phyloP scores from a whole-genome alignment of 768 basidiomycete species.

The Boletellus sp. region DNA sequence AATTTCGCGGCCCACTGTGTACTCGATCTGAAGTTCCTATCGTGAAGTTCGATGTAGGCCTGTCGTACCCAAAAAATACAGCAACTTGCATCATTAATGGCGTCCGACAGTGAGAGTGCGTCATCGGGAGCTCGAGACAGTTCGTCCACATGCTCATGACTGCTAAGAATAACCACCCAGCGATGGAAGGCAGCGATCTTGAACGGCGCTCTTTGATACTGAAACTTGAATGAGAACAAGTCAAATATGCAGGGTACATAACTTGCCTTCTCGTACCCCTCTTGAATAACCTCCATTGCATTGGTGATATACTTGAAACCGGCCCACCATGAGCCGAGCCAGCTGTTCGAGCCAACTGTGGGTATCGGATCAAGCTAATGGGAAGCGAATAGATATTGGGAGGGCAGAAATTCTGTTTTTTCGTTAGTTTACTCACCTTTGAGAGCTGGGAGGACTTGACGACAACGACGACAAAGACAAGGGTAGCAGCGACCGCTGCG shows the following conservation, averaged over 20 bases:
- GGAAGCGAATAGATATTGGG: too few relatives aligned
- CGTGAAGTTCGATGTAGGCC: neutral
- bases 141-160: constrained; percentile 34
- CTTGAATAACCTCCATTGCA: too few relatives aligned
- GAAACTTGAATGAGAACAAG: constrained; percentile 35
- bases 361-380: constrained; percentile 28
- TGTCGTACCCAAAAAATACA: neutral
- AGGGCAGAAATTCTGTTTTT: too few relatives aligned
- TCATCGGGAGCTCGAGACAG: constrained; percentile 38
- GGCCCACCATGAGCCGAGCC: too few relatives aligned
- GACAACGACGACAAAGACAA: too few relatives aligned
- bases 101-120: constrained; percentile 22
- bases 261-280: constrained; percentile 26
- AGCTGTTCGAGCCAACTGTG: constrained; percentile 21
- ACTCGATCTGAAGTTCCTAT: constrained; percentile 36
- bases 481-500: too few relatives aligned
- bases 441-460: too few relatives aligned
- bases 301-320: too few relatives aligned
- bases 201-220: too few relatives aligned
- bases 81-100: constrained; percentile 31
- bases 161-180: too few relatives aligned
- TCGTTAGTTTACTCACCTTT: too few relatives aligned
- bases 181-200: too few relatives aligned
- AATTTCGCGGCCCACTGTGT: constrained; percentile 36
- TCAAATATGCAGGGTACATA: constrained; percentile 33